Evolutionary conservation across 2,329 filamentous ascomycete genomes (phyloP).

Genomic region (Thielaviopsis punctulata): DNA sequence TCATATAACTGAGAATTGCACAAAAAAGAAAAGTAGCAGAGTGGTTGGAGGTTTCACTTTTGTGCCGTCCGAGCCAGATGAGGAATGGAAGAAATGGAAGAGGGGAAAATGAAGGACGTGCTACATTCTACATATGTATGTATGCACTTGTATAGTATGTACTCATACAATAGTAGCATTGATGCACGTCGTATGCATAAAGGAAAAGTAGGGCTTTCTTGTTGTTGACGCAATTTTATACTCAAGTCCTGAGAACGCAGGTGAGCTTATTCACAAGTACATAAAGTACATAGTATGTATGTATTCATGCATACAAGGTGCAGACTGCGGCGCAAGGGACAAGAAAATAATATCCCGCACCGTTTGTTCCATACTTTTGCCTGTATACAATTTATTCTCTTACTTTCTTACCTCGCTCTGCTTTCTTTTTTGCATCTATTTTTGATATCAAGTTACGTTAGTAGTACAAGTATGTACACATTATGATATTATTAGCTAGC

Average conservation of each 20-base stretch:
- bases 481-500: too few species aligned
- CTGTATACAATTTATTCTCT: too few species aligned
- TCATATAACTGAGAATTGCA: too few species aligned
- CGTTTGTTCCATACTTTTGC: neutral
- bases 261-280: too few species aligned
- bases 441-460: too few species aligned
- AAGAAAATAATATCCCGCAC: too few species aligned
- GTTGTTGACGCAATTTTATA: neutral
- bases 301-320: too few species aligned
- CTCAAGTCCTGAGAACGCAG: neutral
- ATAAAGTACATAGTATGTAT: too few species aligned
- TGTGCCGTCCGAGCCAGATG: neutral
- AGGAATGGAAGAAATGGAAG: neutral
- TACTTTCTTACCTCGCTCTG: neutral
- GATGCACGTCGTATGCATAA: neutral
- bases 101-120: neutral
- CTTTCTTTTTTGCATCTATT: neutral
- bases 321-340: too few species aligned
- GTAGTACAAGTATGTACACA: too few species aligned
- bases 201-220: neutral
- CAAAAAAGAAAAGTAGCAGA: neutral
- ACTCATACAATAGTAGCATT: neutral
- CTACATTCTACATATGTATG: too few species aligned
- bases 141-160: too few species aligned
- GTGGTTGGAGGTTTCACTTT: neutral